Conservation (phyloP, 2,329 filamentous ascomycete genomes). For the Colletotrichum costaricense region DNA sequence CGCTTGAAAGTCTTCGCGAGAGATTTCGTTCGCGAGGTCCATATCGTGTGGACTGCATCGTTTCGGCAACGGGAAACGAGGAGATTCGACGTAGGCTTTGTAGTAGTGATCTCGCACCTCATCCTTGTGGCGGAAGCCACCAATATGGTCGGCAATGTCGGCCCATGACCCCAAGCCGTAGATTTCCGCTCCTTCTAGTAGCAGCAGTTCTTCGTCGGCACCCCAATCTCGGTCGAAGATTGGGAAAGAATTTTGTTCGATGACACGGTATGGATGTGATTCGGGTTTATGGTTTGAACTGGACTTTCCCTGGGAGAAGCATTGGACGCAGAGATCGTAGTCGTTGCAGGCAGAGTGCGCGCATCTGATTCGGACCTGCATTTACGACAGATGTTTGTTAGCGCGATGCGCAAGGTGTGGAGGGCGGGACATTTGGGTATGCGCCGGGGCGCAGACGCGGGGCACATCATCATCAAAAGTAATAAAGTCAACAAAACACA, state of each 20-base stretch:
- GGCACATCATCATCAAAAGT: constrained; percentile 1
- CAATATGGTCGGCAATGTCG: constrained; percentile 97
- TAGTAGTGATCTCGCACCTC: constrained; percentile 97
- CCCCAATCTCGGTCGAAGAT: constrained; percentile 97
- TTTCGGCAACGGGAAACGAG: constrained; percentile 86
- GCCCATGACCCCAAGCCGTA: constrained; percentile 98
- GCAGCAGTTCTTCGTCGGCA: constrained; percentile 93
- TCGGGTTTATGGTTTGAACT: constrained; percentile 88
- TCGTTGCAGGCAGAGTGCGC: constrained; percentile 86
- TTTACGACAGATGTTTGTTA: constrained; percentile 48
- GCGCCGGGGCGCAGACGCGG: constrained; percentile 7
- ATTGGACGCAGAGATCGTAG: constrained; percentile 96
- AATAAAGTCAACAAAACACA: constrained; percentile 47
- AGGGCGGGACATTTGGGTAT: neutral
- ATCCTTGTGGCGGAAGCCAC: constrained; percentile 92
- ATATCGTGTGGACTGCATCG: constrained; percentile 86
- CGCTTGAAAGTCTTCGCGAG: constrained; percentile 91
- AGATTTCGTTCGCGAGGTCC: constrained; percentile 80
- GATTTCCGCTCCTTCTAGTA: constrained; percentile 94
- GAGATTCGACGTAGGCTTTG: constrained; percentile 85
- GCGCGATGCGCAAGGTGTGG: constrained; percentile 5
- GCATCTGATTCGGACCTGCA: constrained; percentile 92
- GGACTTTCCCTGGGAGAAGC: constrained; percentile 85
- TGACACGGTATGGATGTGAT: constrained; percentile 90
- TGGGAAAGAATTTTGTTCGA: constrained; percentile 97